Evolutionary conservation across 352 stramenopile species (phyloP), one percentile per base, ranked within the genome.

Genomic region (Phytophthora brassicae): DNA sequence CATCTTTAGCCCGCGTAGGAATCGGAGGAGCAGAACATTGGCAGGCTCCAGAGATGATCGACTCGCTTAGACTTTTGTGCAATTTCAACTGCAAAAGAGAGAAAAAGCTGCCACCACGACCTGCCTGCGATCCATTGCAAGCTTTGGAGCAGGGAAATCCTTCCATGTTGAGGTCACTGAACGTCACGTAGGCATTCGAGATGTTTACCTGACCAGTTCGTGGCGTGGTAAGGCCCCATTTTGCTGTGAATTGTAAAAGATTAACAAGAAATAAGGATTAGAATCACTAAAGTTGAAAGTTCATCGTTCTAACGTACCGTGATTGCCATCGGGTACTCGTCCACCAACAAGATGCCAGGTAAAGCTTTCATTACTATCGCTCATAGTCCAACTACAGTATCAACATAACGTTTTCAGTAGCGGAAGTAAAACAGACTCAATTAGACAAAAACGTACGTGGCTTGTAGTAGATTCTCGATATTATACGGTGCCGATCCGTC

Each of bases 81-180:
- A 94, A 56, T 4, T 43, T 45, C 1, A 62, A 45, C 6, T 81
- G 23, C 26, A 69, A 41, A 5, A 94, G 62, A 2, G 74, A 81
- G 49, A 89, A 90, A 56, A 94, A 94, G 16, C 71, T 81, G 2
- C 84, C 84, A 19, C 84, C 84, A 26, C 84, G 80, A 24, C 84
- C 84, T 20, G 73, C 82, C 62, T 94, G 84, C 2, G 84, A 94
- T 4, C 84, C 84, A 49, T 77, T 80, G 69, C 84, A 94, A 2
- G 58, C 13, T 9, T 68, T 76, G 4, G 84, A 94, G 53, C 84
- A 94, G n/a, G 84, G 84, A 39, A 82, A 94, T 0, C 84, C 84
- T 51, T 94, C 79, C 82, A 91, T 90, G 41, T 94, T 94, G 45
- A 94, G 70, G 50, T 94, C 84, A 1, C 56, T 82, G 62, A 94